Base-by-base conservation (phyloP, 2,329 filamentous ascomycete genomes). In the Diaporthe sp. region DNA sequence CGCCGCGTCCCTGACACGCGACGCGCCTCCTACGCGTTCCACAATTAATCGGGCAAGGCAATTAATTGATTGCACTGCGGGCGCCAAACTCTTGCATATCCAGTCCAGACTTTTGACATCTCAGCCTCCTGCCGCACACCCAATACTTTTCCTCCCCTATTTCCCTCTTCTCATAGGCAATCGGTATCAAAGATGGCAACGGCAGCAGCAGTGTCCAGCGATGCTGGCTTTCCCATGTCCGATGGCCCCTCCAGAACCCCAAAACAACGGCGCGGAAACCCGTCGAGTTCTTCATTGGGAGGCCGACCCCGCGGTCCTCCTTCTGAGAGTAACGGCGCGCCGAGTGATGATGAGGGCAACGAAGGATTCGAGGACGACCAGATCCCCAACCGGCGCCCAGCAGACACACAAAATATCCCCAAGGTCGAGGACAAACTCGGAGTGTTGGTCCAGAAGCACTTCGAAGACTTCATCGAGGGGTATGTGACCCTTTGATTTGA, bases 401-500 rank as follows among this genome's bases (percentile, higher is more conserved):
- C 85, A 61, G 86, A 90, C 74, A 81, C 85, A 34, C 81, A 85
- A 76, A 88, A 86, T 71, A 90, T 97, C 44, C 92, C 94, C 8
- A 90, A 91, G 75, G 94, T 96, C 9, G 92, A 95, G 78, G 95
- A 97, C 84, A 90, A 90, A 75, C 93, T 95, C 68, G 94, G 94
- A 77, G 88, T 94, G 78, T 90, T 93, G 72, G 90, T 96, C 37
- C 93, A 95, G 81, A 88, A 93, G 74, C 91, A 93, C 75, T 97
- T 97, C 82, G 93, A 96, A 84, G 89, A 90, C 78, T 97, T 97
- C 81, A 90, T 97, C 37, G 94, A 97, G 81, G 90, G 89, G 93
- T 95, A 83, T 81, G 89, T 82, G 39, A 28, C 44, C 51, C 17
- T 74, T 15, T 10, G 46, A 57, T 73, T 15, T 10, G 46, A 57